phyloP scores from a whole-genome alignment of 345 rosid species.

The Triadica sebifera region DNA sequence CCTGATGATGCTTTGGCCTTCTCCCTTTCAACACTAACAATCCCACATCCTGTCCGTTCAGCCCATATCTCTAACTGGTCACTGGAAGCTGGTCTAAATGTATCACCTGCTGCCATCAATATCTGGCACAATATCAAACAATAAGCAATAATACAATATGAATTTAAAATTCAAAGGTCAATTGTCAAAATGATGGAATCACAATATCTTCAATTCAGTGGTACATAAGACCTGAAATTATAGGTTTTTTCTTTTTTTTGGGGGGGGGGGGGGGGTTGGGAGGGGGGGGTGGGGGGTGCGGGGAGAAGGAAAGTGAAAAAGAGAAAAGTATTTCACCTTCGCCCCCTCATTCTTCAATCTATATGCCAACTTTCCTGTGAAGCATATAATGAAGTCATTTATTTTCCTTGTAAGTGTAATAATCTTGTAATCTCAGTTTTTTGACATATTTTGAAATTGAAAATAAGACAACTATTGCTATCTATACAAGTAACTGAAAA shows the following conservation, averaged over 20 bases:
- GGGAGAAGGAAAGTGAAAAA: conserved; percentile 1
- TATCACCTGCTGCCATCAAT: conserved; percentile 96
- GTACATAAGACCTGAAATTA: background rate
- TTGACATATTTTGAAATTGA: background rate
- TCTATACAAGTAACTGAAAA: background rate
- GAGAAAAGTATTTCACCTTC: conserved; percentile 55
- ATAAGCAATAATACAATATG: conserved; percentile 14
- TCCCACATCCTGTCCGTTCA: conserved; percentile 88
- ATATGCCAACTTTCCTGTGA: conserved; percentile 88
- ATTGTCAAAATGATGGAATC: background rate
- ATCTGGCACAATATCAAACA: conserved; percentile 47
- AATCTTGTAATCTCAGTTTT: background rate
- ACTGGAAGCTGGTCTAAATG: conserved; percentile 97
- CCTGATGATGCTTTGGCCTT: conserved; percentile 92
- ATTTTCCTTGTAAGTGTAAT: background rate
- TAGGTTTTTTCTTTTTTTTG: background rate
- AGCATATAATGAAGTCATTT: conserved; percentile 4
- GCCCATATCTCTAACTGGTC: conserved; percentile 98
- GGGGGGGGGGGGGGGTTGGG: too few species aligned
- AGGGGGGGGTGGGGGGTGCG: too few species aligned
- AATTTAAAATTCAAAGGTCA: background rate
- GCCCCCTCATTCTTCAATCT: conserved; percentile 82
- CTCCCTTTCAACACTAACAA: conserved; percentile 68
- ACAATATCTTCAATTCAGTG: background rate
- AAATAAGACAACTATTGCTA: background rate